Base-by-base conservation (phyloP, 2,329 filamentous ascomycete genomes). In the Sarocladiaceae sp. region DNA sequence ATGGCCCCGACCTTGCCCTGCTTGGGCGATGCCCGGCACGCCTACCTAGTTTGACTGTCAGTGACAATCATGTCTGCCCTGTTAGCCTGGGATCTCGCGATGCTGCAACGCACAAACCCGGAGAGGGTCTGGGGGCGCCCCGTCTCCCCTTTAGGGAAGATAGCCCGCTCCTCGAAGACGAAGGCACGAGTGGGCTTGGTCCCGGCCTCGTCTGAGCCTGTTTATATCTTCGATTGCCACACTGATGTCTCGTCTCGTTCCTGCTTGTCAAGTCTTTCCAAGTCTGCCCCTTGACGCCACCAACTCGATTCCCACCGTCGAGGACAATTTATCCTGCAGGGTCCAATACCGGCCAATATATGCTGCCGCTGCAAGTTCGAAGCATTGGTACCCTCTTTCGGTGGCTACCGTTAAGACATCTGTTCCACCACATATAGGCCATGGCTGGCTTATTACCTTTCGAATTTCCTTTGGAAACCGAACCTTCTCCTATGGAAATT, bases 401-500 rank as follows among this genome's bases (percentile, higher is more conserved):
- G 22, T n/a, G 4, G 5, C 20, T 20, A 6, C 26, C 11, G 12
- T 22, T 33, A 7, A 12, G 17, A 17, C 44, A n/a, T 22, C 28
- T 31, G 12, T n/a, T 20, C 22, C 26, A 31, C 17, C 26, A 29
- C 44, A 29, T 48, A 48, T 48, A 33, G 40, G 26, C 44, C 33
- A 50, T 50, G 47, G 47, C 31, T 28, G 29, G 47, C 47, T 37
- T 50, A 28, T 50, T 50, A 37, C 31, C 47, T 20, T 50, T 50
- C 33, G 31, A 36, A 20, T 36, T 50, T 17, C 47, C 47, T 13
- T 7, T 50, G 17, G 29, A 20, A 20, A 17, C 18, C 46, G 17
- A 20, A 7, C 17, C 18, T 3, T 37, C 29, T 15, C 47, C 31
- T 7, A 25, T 26, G 18, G 20, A n/a, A 8, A 28, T 50, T 15